Conservation (phyloP, 352 stramenopile genomes). For the Globisporangium splendens region DNA sequence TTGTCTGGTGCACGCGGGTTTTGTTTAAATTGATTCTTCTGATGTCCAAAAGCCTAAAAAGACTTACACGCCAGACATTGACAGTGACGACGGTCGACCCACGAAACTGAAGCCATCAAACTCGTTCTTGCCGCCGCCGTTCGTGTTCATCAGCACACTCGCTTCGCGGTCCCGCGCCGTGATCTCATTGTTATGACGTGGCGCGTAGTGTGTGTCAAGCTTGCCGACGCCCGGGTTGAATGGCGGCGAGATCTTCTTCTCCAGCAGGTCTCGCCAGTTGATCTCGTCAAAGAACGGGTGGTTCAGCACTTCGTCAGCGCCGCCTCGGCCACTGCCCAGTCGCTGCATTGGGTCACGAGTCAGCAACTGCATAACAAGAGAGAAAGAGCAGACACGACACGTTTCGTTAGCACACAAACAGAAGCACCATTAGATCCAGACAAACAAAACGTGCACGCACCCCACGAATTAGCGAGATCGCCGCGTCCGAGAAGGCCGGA, state of each 20-base stretch:
- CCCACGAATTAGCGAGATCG: slow-evolving; percentile 90
- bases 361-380: slow-evolving; percentile 71
- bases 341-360: slow-evolving; percentile 94
- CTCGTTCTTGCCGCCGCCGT: slow-evolving; percentile 56
- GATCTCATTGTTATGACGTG: slow-evolving; percentile 87
- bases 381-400: slow-evolving; percentile 14
- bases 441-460: slow-evolving; percentile 48
- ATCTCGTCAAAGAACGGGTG: slow-evolving; percentile 92
- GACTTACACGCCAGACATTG: slow-evolving; percentile 19
- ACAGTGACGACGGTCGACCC: slow-evolving; percentile 75
- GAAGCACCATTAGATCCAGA: slow-evolving; percentile 3
- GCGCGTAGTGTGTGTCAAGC: slow-evolving; percentile 83
- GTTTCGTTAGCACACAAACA: slow-evolving; percentile 11
- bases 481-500: slow-evolving; percentile 87
- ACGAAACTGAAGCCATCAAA: slow-evolving; percentile 91
- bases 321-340: slow-evolving; percentile 90
- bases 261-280: slow-evolving; percentile 85
- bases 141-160: slow-evolving; percentile 68
- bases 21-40: neutral
- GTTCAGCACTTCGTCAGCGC: slow-evolving; percentile 87
- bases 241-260: slow-evolving; percentile 75
- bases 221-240: slow-evolving; percentile 89
- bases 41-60: neutral
- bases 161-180: slow-evolving; percentile 78
- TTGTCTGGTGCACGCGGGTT: slow-evolving; percentile 11